Base-by-base conservation (phyloP, 108 stramenopile genomes). In the Cyclotella cryptica region DNA sequence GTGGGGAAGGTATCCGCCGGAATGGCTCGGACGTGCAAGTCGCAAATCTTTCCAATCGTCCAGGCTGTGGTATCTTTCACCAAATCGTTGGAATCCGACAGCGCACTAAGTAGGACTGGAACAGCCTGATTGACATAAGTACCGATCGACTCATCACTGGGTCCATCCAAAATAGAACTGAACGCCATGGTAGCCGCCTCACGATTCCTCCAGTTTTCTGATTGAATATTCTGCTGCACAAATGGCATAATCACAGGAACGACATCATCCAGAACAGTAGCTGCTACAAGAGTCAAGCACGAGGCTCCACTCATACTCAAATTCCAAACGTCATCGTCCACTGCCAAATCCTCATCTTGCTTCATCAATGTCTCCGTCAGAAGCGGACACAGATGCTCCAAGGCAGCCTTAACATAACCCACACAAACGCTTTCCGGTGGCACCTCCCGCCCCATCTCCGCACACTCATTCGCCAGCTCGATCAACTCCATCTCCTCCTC, bases 171-270 rank as follows among this genome's bases (percentile, higher is more conserved):
- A 42, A 98, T 93, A 41, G 88, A 89, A 55, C 89, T 88, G 45
- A 98, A 98, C 15, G 98, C 96, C 96, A 98, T 96, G 44, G 91
- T 93, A 1, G 96, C 91, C 10, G 98, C 96, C 66, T 98, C 98
- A 35, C 96, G 86, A 43, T 88, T 85, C 39, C 95, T 85, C 98
- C 98, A 98, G 64, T 97, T 90, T 61, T 92, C 84, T 41, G 78
- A 88, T 72, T 92, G 82, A 51, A 98, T 97, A 64, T 96, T 89
- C 44, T 84, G 70, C 43, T 86, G 89, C 14, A 98, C 94, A 81
- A 97, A 98, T 17, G 95, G 96, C 72, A 97, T 90, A 24, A 98
- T 79, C 10, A 71, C 80, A 21, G 86, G 80, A 21, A 97, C 93
- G 46, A 97, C 83, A 7, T 68, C 83, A 74, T 97, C 96, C 69